These are phyloP conservation scores for Fusarium xyrophilum DNA, from an alignment of 2,329 filamentous ascomycete genomes.

Conservation along the genomic window DNA sequence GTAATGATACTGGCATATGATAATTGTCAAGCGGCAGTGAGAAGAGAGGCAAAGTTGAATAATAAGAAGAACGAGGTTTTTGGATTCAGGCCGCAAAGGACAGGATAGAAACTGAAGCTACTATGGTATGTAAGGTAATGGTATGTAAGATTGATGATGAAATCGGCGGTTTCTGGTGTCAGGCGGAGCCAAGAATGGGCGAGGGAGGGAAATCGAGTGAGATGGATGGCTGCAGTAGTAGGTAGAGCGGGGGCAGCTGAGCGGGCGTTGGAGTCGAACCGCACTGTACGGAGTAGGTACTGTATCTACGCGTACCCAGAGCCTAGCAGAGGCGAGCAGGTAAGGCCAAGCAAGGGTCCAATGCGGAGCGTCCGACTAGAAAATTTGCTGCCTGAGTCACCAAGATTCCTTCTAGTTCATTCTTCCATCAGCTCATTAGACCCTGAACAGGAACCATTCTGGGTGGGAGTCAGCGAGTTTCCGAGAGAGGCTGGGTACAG, in stretches of 20 bases:
- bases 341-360: constrained; percentile 1
- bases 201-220: constrained; percentile 6
- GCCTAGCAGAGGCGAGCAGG: background rate
- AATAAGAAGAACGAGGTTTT: constrained; percentile 23
- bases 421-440: constrained; percentile 26
- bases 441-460: constrained; percentile 10
- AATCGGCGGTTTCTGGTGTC: constrained; percentile 33
- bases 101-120: constrained; percentile 13
- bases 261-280: constrained; percentile 11
- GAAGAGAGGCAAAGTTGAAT: constrained; percentile 2
- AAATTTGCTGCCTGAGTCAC: constrained; percentile 49
- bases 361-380: constrained; percentile 1
- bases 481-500: constrained; percentile 17
- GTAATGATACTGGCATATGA: constrained; percentile 9
- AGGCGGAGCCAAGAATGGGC: constrained; percentile 31
- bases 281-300: constrained; percentile 24
- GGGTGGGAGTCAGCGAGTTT: constrained; percentile 20
- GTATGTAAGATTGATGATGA: constrained; percentile 39
- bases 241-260: constrained; percentile 14
- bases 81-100: constrained; percentile 31
- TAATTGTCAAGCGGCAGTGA: constrained; percentile 9
- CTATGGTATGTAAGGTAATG: constrained; percentile 9
- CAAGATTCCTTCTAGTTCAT: constrained; percentile 43
- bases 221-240: constrained; percentile 14
- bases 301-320: constrained; percentile 10